Conservation (phyloP, 1,284 basidiomycete genomes). For the Sporisorium scitamineum region DNA sequence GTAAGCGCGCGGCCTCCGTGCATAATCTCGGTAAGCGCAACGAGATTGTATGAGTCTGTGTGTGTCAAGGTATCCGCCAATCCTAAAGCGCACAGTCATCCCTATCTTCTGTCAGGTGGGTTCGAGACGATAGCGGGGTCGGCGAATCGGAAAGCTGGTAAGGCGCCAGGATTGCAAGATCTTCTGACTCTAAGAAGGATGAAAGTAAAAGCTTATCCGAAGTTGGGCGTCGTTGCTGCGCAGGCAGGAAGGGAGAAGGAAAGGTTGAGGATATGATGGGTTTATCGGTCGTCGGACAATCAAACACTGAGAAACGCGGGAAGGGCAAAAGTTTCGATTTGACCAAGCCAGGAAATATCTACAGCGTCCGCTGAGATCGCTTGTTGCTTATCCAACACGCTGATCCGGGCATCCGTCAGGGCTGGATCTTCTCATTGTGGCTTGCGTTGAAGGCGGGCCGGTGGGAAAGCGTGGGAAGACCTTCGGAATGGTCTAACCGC, state of each 20-base stretch:
- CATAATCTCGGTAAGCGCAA: neutral
- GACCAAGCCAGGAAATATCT: neutral
- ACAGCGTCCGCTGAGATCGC: neutral
- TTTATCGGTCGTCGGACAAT: conserved; percentile 22
- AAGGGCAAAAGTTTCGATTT: neutral
- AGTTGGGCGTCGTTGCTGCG: neutral
- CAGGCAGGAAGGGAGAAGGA: neutral
- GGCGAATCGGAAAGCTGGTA: neutral
- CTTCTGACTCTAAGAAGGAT: conserved; percentile 9
- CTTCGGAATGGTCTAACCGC: neutral
- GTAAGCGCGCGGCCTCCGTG: neutral
- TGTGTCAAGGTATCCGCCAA: neutral
- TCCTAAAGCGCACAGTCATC: neutral
- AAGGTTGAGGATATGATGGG: conserved; percentile 24
- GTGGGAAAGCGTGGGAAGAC: neutral
- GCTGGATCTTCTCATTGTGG: conserved; percentile 5
- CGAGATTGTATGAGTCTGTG: neutral
- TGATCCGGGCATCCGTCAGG: too few species aligned
- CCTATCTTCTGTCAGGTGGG: neutral
- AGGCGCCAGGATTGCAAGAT: neutral
- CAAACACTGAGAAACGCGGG: conserved; percentile 2
- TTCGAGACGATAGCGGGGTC: neutral
- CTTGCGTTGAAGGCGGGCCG: neutral
- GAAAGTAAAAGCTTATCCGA: neutral
- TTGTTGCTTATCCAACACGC: neutral